Base-by-base conservation (phyloP, 176 grass and related monocot genomes). In the Eleusine indica region DNA sequence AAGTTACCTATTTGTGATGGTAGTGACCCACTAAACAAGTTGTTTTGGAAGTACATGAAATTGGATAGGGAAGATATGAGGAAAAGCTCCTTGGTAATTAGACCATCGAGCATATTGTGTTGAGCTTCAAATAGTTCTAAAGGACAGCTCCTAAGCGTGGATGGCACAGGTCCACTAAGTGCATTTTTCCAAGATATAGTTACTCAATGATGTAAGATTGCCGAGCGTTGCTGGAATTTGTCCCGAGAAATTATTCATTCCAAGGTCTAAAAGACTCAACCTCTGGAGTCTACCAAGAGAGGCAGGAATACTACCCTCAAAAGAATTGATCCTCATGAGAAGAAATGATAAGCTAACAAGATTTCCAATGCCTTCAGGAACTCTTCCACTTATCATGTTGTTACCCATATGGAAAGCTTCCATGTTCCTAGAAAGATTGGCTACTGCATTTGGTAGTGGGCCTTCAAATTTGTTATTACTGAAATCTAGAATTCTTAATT, bases 1-100 rank as follows among this genome's bases (percentile, higher is more conserved):
- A 87, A 79, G 42, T 79, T 82, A 11, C 85, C 28, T 0, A 86
- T 47, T 62, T 90, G 67, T n/a, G 16, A 35, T 22, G 85, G 78
- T 10, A 93, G 12, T 6, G 62, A 70, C 15, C 85, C 91, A 71
- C 19, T 90, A n/a, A 93, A 66, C 9, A 85, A 42, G 73, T 90
- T 93, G 22, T 53, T 68, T 15, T 83, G 81, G 28, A 93, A 86
- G 35, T 49, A 17, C 78, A 93, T 30, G 41, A 41, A 67, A 37
- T 42, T 19, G 2, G 84, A 82, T 8, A 90, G 73, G 51, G 76
- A 78, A 12, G 49, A 37, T 47, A 87, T 71, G 3, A 70, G 68
- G 8, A 89, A 87, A 39, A 90, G 13, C 66, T 90, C 82, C 73
- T 83, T 80, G 1, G 91, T 85, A 85, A 93, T 86, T 29, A 11